Base-by-base conservation (phyloP, 2,329 filamentous ascomycete genomes). In the Pseudocercospora fuligena region DNA sequence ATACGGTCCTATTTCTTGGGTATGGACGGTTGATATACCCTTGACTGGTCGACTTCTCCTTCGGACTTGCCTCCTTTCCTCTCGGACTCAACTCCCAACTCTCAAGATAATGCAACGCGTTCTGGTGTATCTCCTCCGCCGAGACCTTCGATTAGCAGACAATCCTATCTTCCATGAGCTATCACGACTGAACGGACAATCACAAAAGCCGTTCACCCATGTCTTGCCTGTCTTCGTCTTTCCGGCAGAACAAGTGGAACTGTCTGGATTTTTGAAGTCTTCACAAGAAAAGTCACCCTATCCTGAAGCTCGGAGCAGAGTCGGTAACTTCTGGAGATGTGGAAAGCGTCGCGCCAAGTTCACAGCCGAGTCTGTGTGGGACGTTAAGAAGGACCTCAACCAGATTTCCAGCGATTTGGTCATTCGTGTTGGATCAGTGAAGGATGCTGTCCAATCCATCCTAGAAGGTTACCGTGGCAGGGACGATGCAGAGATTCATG, bases 261-360 rank as follows among this genome's bases (percentile, higher is more conserved):
- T 92, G 0, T 91, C 89, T 0, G 92, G 92, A 1, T 92, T 94
- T 73, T 79, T 94, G n/a, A 78, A 80, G 14, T 73, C 54, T 76
- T 84, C 54, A 80, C 82, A 11, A 72, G 79, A 58, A 63, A 79
- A 81, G 58, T 90, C 85, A 6, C 92, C 92, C 0, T 93, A 91
- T 69, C 88, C 88, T 0, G 86, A 89, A 73, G 90, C 91, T 3
- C 83, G 86, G 65, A 92, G 90, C 72, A 77, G 82, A n/a, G 80
- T 90, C 3, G 90, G 85, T 12, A 81, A 83, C 1, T 91, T 92
- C 74, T 93, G 90, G 89, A 83, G 91, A 75, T 93, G 90, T 72
- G 91, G 92, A 2, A 88, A 87, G 5, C 87, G 91, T 73, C 85
- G 92, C 40, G 87, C 88, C 62, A 90, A 88, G 75, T 94, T 94